Conservation (phyloP, 2,329 filamentous ascomycete species). For the Didymella pinodella region DNA sequence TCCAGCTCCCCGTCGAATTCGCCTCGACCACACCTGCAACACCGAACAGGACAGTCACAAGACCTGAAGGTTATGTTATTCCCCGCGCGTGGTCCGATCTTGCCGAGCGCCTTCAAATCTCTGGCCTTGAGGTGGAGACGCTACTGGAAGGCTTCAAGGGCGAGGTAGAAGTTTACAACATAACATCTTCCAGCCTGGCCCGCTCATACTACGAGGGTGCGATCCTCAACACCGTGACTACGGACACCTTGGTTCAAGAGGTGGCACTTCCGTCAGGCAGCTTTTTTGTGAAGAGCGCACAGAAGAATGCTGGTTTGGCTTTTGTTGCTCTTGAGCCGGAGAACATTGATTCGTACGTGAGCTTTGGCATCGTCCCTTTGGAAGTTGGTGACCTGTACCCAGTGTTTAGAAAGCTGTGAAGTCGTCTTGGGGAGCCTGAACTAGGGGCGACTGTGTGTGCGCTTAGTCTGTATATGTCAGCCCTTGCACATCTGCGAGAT, state of each 20-base stretch:
- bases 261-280: slow-evolving; percentile 45
- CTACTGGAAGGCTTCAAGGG: slow-evolving; percentile 39
- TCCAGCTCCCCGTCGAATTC: slow-evolving; percentile 47
- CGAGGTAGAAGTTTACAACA: slow-evolving; percentile 46
- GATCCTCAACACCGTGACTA: slow-evolving; percentile 45
- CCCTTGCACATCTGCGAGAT: not conserved
- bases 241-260: slow-evolving; percentile 32
- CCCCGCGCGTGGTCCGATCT: slow-evolving; percentile 48
- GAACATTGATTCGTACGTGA: slow-evolving; percentile 50
- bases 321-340: slow-evolving; percentile 52
- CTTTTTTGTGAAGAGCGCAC: slow-evolving; percentile 45
- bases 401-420: slow-evolving; percentile 39
- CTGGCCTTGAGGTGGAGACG: slow-evolving; percentile 46
- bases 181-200: slow-evolving; percentile 41
- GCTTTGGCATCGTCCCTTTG: slow-evolving; percentile 48
- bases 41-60: slow-evolving; percentile 45
- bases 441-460: not conserved
- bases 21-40: slow-evolving; percentile 46
- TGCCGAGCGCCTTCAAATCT: slow-evolving; percentile 41
- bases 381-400: slow-evolving; percentile 48
- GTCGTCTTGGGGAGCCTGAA: not conserved
- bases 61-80: slow-evolving; percentile 49
- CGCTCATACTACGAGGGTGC: slow-evolving; percentile 47
- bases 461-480: not conserved
- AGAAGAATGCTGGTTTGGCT: slow-evolving; percentile 50